A percentile compares a stretch with the other conserved stretches of the same genome.
Conservation (phyloP, 306 rosid species). For the Arachis hypogaea region DNA sequence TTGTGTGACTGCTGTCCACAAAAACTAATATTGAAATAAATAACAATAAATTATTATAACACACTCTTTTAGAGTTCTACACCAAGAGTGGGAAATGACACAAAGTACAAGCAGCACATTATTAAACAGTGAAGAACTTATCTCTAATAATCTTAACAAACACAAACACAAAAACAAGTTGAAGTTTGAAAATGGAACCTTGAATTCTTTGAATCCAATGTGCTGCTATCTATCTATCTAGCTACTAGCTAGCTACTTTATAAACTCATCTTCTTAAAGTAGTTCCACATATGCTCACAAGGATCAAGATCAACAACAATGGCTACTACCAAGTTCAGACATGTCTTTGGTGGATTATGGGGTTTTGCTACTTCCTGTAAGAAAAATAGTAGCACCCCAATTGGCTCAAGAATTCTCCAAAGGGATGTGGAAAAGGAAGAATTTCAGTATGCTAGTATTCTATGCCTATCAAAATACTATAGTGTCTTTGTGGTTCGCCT, state of each 20-base stretch:
- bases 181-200: background rate
- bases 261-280: constrained; percentile 42
- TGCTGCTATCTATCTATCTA: background rate
- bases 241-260: constrained; percentile 14
- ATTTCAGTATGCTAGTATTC: constrained; percentile 63
- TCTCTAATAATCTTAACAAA: constrained; percentile 13
- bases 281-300: constrained; percentile 51
- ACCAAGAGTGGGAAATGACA: constrained; percentile 54
- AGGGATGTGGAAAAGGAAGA: constrained; percentile 90
- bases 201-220: background rate
- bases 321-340: constrained; percentile 53
- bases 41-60: too few species aligned
- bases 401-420: constrained; percentile 56
- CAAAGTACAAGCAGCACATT: constrained; percentile 38
- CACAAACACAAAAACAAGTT: constrained; percentile 30
- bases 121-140: constrained; percentile 32
- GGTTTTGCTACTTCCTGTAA: constrained; percentile 53
- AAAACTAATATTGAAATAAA: background rate
- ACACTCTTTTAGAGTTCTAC: constrained; percentile 13
- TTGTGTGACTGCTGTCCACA: background rate
- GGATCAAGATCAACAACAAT: constrained; percentile 45
- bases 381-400: constrained; percentile 44
- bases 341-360: constrained; percentile 53
- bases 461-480: constrained; percentile 89
- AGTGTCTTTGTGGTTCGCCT: constrained; percentile 97